Evolutionary conservation across 2,329 filamentous ascomycete genomes (phyloP).

Genomic region (Paraphoma chrysanthemicola): DNA sequence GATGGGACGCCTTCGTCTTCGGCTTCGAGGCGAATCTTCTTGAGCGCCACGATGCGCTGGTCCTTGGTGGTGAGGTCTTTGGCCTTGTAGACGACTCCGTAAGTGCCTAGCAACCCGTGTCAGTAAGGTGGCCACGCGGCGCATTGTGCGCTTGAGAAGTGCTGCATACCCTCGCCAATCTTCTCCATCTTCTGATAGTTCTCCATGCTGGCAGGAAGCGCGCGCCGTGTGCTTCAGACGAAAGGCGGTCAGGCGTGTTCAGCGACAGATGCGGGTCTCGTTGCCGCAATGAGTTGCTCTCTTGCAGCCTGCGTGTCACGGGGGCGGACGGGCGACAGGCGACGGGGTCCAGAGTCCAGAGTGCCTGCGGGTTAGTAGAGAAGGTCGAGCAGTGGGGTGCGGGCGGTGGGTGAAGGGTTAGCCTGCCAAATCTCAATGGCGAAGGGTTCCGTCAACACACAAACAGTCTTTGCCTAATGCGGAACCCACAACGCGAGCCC

Average conservation of each 20-base stretch:
- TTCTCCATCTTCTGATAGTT: constrained; percentile 98
- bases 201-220: constrained; percentile 68
- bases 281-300: too few relatives aligned
- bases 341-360: constrained; percentile 4
- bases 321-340: too few relatives aligned
- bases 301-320: too few relatives aligned
- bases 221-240: constrained; percentile 21
- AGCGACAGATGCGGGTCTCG: not conserved
- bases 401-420: constrained; percentile 12
- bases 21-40: constrained; percentile 94
- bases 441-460: not conserved
- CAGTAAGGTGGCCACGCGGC: constrained; percentile 12
- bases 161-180: constrained; percentile 80
- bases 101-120: constrained; percentile 66
- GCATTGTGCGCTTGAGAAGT: not conserved
- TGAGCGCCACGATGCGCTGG: constrained; percentile 83
- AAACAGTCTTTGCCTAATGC: not conserved
- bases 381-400: constrained; percentile 11
- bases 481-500: constrained; percentile 28
- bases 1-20: constrained; percentile 94
- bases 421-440: not conserved
- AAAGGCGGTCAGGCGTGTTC: constrained; percentile 26
- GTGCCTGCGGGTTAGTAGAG: constrained; percentile 39
- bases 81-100: constrained; percentile 95
- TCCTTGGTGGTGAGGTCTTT: constrained; percentile 81